Evolutionary conservation across 2,329 filamentous ascomycete genomes (phyloP), one percentile per base, ranked within the genome.

Genomic region (Epichloe typhina): DNA sequence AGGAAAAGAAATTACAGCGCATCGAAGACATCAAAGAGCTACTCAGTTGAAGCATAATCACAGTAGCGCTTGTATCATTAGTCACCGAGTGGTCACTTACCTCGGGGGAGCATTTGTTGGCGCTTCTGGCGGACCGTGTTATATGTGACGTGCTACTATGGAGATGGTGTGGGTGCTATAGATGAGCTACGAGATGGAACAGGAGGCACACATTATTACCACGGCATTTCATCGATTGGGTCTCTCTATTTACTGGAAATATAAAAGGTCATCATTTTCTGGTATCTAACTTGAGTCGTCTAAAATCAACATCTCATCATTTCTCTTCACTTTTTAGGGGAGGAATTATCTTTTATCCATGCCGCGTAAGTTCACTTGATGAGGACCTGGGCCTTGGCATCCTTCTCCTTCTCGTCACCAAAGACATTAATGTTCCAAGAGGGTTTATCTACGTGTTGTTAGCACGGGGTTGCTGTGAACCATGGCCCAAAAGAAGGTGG

Each of bases 21-120:
- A 90, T 97, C 55, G 91, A 96, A 65, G 93, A 98, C 68, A 89
- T 97, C 57, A 91, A 85, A 67, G 86, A 96, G 67, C 71, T 98
- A 58, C 76, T 98, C 46, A 88, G 84, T 60, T 80, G 40, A 66
- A 59, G 23, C 38, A 40, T 47, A 26, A 3, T 13, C 21, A n/a
- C 9, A 15, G 41, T 15, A n/a, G 21, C 5, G 17, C 5, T 19
- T 46, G n/a, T 46, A 8, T 36, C 5, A n/a, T 35, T 9, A 5
- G 8, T 12, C 37, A 23, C 6, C 31, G 33, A 21, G 42, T 33
- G 17, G 23, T 9, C 8, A 19, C 1, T 6, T 26, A 7, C 31
- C 15, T 31, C 4, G 42, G 21, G 21, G n/a, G 21, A 17, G 42
- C 42, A 45, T 45, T 45, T 19, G 17, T n/a, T 17, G 42, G 42